Base-by-base conservation (phyloP, 768 basidiomycete species). In the Pholiota microspora region DNA sequence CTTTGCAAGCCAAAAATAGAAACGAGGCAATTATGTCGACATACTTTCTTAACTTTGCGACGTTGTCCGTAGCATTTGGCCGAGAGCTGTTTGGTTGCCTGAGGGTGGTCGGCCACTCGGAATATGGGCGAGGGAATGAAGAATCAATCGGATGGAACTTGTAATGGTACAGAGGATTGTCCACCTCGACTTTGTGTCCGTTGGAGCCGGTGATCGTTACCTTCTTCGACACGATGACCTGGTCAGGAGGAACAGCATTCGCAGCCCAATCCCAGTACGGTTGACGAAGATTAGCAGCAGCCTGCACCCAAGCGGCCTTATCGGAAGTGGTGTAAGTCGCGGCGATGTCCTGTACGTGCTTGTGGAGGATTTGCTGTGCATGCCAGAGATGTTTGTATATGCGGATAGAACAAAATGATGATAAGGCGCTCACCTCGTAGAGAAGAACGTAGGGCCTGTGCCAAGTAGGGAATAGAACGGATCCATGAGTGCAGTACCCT, bases 401-500 rank as follows among this genome's bases (percentile, higher is more conserved):
- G n/a, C 13, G n/a, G 18, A 27, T 16, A 23, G 35, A 16, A 18
- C 3, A n/a, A 6, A 15, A 1, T 35, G 23, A 38, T 42, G 24
- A 4, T 12, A 10, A n/a, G 13, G 36, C n/a, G 29, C 69, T 8
- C 44, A 81, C 81, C 71, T 84, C 81, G 54, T 73, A 75, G 1
- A 82, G 64, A 29, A 74, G 62, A 23, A 83, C 63, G 56, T 83
- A 83, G 2, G 80, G 78, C 47, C 82, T 66, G 58, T 84, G 81
- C 77, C 78, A 83, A 4, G 77, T 80, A 7, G 80, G 80, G 70
- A 82, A 82, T 8, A 82, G 66, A 7, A 76, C 70, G 1, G 74
- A 76, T 13, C 77, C 77, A 62, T 84, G 83, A n/a, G 73, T 75
- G 61, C 81, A 83, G 59, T 83, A 83, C 3, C 81, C 82, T n/a